These are phyloP conservation scores for Monilinia aucupariae DNA, from an alignment of 2,329 filamentous ascomycete species.

Conservation along the genomic window DNA sequence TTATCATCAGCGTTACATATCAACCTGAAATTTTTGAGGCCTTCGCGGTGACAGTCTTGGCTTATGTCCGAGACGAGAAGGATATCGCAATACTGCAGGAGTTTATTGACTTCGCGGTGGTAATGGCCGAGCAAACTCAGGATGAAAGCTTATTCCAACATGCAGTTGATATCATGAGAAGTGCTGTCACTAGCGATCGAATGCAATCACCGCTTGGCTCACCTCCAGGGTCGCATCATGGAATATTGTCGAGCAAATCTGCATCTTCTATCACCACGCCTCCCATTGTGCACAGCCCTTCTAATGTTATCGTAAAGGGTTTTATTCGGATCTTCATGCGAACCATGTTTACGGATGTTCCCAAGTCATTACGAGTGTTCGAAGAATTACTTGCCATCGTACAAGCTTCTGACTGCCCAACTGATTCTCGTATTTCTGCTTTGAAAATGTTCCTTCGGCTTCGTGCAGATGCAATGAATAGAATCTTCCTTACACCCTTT, in stretches of 20 bases:
- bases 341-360: constrained; percentile 59
- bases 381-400: constrained; percentile 59
- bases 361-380: constrained; percentile 60
- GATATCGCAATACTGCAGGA: constrained; percentile 61
- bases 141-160: constrained; percentile 54
- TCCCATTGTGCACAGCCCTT: constrained; percentile 44
- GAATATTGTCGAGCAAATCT: constrained; percentile 22
- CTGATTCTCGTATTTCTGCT: constrained; percentile 65
- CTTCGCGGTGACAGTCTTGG: constrained; percentile 57
- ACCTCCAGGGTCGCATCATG: constrained; percentile 29
- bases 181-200: constrained; percentile 46
- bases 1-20: constrained; percentile 45
- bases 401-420: constrained; percentile 53
- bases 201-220: constrained; percentile 39
- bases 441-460: constrained; percentile 78
- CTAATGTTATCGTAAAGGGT: constrained; percentile 66
- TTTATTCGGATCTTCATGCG: constrained; percentile 73
- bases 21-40: constrained; percentile 52
- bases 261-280: constrained; percentile 20
- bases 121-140: constrained; percentile 54
- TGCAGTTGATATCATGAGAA: constrained; percentile 49
- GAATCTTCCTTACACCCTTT: constrained; percentile 64
- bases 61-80: constrained; percentile 55
- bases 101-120: constrained; percentile 58
- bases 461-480: constrained; percentile 73